Conservation (phyloP, 2,329 filamentous ascomycete species). For the Dothidotthia symphoricarpi region DNA sequence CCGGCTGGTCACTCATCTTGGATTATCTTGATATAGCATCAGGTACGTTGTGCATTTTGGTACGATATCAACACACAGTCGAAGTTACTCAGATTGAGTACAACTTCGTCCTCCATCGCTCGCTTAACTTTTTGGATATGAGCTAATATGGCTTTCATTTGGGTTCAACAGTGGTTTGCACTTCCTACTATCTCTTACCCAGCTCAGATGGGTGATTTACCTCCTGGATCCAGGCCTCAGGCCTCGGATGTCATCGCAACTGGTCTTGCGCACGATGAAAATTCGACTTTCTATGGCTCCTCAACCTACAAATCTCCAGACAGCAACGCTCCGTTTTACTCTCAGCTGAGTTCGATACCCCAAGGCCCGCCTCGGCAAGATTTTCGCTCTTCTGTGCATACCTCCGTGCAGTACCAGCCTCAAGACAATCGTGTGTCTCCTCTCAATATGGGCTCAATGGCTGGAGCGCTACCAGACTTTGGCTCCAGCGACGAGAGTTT, state of each 20-base stretch:
- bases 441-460: conserved; percentile 41
- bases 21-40: conserved; percentile 32
- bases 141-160: conserved; percentile 45
- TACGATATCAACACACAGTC: background rate
- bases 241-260: conserved; percentile 32
- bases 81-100: too few species aligned
- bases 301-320: conserved; percentile 22
- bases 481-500: conserved; percentile 19
- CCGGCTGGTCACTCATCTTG: conserved; percentile 36
- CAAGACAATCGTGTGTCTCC: conserved; percentile 29
- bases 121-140: conserved; percentile 30
- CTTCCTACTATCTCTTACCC: conserved; percentile 42
- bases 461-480: conserved; percentile 39
- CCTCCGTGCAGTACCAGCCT: conserved; percentile 20
- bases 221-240: conserved; percentile 30
- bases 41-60: conserved; percentile 34
- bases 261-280: conserved; percentile 29
- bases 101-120: conserved; percentile 1
- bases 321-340: conserved; percentile 37
- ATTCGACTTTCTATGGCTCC: conserved; percentile 4
- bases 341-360: conserved; percentile 37
- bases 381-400: conserved; percentile 27
- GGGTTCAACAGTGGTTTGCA: conserved; percentile 46
- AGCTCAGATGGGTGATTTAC: conserved; percentile 43
- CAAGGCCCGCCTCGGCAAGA: conserved; percentile 31